These are phyloP conservation scores for Phyllosticta citribraziliensis DNA, from an alignment of 2,329 filamentous ascomycete species.

Conservation along the genomic window DNA sequence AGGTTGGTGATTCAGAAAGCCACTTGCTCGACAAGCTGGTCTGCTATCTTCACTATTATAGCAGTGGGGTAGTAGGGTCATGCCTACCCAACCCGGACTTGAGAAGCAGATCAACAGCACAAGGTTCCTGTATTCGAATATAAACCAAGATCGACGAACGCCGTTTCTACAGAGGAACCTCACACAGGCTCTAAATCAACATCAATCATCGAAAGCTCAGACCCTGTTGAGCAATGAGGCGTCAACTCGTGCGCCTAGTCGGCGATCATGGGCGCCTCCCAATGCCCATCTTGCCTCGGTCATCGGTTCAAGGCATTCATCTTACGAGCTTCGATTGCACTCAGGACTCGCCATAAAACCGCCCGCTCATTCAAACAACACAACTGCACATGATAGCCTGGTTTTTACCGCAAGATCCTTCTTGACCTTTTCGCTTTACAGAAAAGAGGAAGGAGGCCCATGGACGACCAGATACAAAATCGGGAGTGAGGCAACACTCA, in stretches of 20 bases:
- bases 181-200: conserved; percentile 14
- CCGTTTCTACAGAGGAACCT: conserved; percentile 21
- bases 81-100: not conserved
- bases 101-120: conserved; percentile 16
- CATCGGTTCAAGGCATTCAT: not conserved
- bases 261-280: not conserved
- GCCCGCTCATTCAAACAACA: not conserved
- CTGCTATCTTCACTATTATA: too few species aligned
- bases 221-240: too few species aligned
- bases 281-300: not conserved
- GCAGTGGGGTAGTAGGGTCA: not conserved
- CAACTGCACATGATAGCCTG: too few species aligned
- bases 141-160: conserved; percentile 16
- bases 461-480: conserved; percentile 18
- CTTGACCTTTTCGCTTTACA: conserved; percentile 11
- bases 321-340: not conserved
- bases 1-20: too few species aligned
- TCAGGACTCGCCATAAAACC: not conserved
- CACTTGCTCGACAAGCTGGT: too few species aligned
- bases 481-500: conserved; percentile 13
- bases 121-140: conserved; percentile 18
- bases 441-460: conserved; percentile 8
- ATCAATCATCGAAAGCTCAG: conserved; percentile 8
- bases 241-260: too few species aligned
- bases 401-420: not conserved